Evolutionary conservation across 306 rosid genomes (phyloP).

Genomic region (Malus asiatica): DNA sequence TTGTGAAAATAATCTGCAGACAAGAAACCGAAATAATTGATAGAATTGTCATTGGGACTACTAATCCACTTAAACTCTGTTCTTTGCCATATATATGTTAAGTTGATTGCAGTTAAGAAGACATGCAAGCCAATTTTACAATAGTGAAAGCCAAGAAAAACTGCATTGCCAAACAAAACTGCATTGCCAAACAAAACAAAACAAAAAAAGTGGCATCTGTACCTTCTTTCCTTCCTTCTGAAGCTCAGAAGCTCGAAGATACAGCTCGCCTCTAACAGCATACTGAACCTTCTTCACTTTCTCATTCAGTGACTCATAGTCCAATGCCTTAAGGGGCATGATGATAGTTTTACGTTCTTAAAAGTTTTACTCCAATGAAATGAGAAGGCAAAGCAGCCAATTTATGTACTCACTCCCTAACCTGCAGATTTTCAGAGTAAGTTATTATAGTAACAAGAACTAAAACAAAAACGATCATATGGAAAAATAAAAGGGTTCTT

Average conservation of each 20-base stretch:
- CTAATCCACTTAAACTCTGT: background rate
- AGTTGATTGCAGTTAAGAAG: background rate
- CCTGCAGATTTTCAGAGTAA: slow-evolving; percentile 13
- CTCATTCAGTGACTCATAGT: slow-evolving; percentile 63
- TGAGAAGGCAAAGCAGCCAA: slow-evolving; percentile 10
- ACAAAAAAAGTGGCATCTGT: slow-evolving; percentile 3
- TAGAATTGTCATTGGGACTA: background rate
- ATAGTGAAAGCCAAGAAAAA: slow-evolving; percentile 13
- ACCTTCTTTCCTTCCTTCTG: slow-evolving; percentile 98
- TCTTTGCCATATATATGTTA: background rate
- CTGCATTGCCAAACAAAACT: background rate
- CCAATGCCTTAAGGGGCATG: slow-evolving; percentile 85
- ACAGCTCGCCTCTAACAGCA: slow-evolving; percentile 94
- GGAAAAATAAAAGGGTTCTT: no score
- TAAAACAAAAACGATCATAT: background rate
- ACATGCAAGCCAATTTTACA: background rate
- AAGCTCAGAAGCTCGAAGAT: slow-evolving; percentile 94
- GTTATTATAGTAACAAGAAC: slow-evolving; percentile 1
- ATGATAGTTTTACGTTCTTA: slow-evolving; percentile 29
- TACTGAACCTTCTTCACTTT: slow-evolving; percentile 91
- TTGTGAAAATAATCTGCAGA: slow-evolving; percentile 89
- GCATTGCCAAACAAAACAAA: background rate
- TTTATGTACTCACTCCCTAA: slow-evolving; percentile 22
- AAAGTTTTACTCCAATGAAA: slow-evolving; percentile 16
- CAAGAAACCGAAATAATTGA: slow-evolving; percentile 8